These are phyloP conservation scores for Sambucus nigra DNA, from an alignment of 129 eudicot genomes.

Conservation along the genomic window DNA sequence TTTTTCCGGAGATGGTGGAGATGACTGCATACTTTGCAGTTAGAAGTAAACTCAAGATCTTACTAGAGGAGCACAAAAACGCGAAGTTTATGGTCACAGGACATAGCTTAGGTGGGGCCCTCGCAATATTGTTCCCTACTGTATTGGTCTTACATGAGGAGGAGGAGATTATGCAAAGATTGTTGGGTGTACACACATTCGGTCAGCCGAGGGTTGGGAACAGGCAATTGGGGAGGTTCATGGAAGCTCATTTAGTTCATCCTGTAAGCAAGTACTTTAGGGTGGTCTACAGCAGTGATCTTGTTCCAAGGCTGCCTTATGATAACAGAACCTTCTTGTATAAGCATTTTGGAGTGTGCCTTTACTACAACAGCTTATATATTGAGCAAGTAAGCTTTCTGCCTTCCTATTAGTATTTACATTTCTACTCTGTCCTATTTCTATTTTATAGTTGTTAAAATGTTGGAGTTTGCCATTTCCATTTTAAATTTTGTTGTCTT, in stretches of 20 bases:
- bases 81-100: conserved; percentile 84
- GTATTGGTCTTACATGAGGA: conserved; percentile 65
- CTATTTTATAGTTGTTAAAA: not conserved
- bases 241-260: conserved; percentile 51
- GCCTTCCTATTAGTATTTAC: too few species aligned
- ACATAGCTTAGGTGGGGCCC: conserved; percentile 94
- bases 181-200: conserved; percentile 71
- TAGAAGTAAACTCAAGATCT: conserved; percentile 38
- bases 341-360: conserved; percentile 85
- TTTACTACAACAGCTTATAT: conserved; percentile 71
- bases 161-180: conserved; percentile 37
- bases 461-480: not conserved
- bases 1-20: conserved; percentile 24
- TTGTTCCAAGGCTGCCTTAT: conserved; percentile 87
- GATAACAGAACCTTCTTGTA: conserved; percentile 82
- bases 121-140: conserved; percentile 70
- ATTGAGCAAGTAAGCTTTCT: conserved; percentile 38
- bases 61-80: conserved; percentile 61
- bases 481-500: not conserved
- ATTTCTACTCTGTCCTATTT: too few species aligned
- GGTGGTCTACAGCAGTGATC: conserved; percentile 80
- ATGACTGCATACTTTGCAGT: conserved; percentile 57
- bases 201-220: conserved; percentile 91
- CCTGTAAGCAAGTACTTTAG: conserved; percentile 61
- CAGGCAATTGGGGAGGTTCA: conserved; percentile 47